Evolutionary conservation across 1,139 yeast species (phyloP), one percentile per base, ranked within the genome.

Genomic region (Ashbya aceris): DNA sequence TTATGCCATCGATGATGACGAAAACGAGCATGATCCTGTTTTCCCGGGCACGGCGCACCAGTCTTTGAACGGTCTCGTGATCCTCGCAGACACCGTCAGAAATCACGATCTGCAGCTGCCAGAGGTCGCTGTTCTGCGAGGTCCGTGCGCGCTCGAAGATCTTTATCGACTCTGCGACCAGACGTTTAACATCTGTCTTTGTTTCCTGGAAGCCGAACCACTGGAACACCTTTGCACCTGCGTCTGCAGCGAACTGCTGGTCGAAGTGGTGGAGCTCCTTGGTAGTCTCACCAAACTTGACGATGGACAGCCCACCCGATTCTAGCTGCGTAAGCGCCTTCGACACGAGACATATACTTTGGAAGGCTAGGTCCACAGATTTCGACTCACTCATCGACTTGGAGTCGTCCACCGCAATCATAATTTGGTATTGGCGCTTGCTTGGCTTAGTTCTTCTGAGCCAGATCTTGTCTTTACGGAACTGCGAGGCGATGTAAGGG

Each of bases 391-490:
- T 77, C 99, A 93, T 93, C 0, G 97, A 89, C 62, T 86, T 87
- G 36, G 98, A 91, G 61, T 93, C 96, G 67, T 93, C 99, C 39
- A 93, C 85, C 0, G 98, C 91, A 52, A 93, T 83, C 96, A 93
- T 85, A 49, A 93, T 83, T 67, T 93, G 98, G 64, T 91, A 93
- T 61, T 89, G 94, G 56, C 99, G 79, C 67, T 93, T 91, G 50
- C 95, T 84, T 42, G 98, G 99, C 61, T 91, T 91, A 7, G 97
- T 89, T 65, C 99, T 79, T 60, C 96, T 77, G 68, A 93, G 73
- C 99, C 99, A 93, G 48, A 93, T 93, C 70, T 93, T 93, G 64
- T 93, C 99, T 64, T 91, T 91, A 58, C 95, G 80, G 76, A 87
- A 93, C 58, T 89, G 96, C 39, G 95, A 84, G 1, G 99, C 98